Conservation (phyloP, 306 rosid genomes). For the Albizia julibrissin region DNA sequence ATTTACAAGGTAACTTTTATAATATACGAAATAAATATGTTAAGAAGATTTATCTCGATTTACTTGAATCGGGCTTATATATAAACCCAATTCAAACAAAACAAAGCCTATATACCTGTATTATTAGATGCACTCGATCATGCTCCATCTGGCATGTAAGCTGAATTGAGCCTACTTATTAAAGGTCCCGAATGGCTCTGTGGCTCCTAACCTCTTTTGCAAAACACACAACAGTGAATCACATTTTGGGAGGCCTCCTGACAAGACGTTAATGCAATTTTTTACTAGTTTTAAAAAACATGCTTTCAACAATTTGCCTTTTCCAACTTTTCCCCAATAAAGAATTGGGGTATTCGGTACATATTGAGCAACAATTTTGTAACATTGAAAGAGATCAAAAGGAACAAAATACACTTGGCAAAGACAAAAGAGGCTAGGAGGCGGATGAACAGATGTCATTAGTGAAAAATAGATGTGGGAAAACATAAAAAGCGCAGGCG, state of each 20-base stretch:
- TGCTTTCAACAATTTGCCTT: neutral
- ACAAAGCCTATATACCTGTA: neutral
- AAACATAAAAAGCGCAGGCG: neutral
- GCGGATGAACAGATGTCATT: neutral
- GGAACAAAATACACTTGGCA: neutral
- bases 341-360: neutral
- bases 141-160: neutral
- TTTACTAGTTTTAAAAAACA: neutral
- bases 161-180: neutral
- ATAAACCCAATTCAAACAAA: too few relatives aligned
- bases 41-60: too few relatives aligned
- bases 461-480: neutral
- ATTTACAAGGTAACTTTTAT: too few relatives aligned
- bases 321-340: neutral
- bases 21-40: too few relatives aligned
- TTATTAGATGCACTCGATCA: neutral
- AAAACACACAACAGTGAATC: neutral
- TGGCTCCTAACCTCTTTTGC: neutral
- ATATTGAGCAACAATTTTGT: neutral
- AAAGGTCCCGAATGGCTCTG: neutral
- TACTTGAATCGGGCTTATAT: too few relatives aligned
- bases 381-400: neutral
- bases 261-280: neutral
- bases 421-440: neutral
- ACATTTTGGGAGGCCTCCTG: neutral